Base-by-base conservation (phyloP, 768 basidiomycete genomes). In the Agaricus blazei region DNA sequence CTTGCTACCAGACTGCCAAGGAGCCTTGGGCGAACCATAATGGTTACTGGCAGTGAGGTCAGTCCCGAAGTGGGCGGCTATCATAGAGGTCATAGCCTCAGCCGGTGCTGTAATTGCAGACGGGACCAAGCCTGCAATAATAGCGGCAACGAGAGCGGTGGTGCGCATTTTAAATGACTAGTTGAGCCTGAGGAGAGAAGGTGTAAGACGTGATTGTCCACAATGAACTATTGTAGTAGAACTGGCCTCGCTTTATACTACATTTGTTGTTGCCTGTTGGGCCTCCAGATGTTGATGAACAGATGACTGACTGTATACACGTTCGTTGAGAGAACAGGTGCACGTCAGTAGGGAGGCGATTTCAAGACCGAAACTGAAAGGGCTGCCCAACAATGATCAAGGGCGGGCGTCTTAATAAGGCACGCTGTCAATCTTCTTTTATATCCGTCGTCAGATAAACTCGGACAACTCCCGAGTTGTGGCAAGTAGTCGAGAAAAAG, bases 11-110 rank as follows among this genome's bases (percentile, higher is more conserved):
- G 58, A 37, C 9, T 62, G 52, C 75, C 74, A 75, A 28, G 75
- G 75, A 28, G 70, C 64, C 37, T 58, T 57, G 8, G 76, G 76
- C 28, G 76, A 65, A 44, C 71, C 71, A 54, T 73, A 77, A 57
- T 67, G 46, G 59, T 71, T 75, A 41, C 44, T 46, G 27, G 52
- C 41, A 31, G 63, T 68, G 53, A 76, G 60, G 57, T 73, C 68
- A 51, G 59, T 57, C 1, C 66, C 67, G 19, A 68, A 19, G 23
- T 37, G 26, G 4, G 47, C 9, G 9, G 48, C 14, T 9, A 48
- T 9, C 28, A 6, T 36, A 11, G 38, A 28, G 15, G n/a, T 29
- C 27, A 40, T 14, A n/a, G 38, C 38, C 9, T n/a, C 46, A 3
- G 38, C 27, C 31, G 47, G 54, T 4, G 29, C 47, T 14, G 54